These are phyloP conservation scores for Penicillium bialowiezense DNA, from an alignment of 495 filamentous ascomycete genomes.

Conservation along the genomic window DNA sequence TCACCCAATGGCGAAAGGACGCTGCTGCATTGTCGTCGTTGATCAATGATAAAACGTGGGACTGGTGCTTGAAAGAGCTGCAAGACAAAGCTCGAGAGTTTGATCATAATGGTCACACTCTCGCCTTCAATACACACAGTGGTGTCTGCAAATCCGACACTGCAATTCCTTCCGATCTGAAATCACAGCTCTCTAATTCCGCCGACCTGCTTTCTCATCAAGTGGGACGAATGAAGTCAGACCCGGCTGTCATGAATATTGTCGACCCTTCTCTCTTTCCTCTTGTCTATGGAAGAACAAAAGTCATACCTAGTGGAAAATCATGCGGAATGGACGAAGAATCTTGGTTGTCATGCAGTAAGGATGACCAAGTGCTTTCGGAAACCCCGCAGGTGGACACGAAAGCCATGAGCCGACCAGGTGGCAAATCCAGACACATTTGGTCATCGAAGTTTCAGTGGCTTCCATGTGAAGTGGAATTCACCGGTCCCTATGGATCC, in stretches of 20 bases:
- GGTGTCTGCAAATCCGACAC: conserved; percentile 12
- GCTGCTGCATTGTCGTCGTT: conserved; percentile 3
- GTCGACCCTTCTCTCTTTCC: neutral
- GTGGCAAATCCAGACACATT: neutral
- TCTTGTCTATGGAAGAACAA: neutral
- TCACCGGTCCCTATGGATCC: conserved; percentile 23
- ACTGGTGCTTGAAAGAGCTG: conserved; percentile 14
- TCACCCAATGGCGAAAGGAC: conserved; percentile 5
- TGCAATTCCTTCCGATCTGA: neutral
- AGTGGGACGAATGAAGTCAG: neutral
- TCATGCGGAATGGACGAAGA: conserved; percentile 1
- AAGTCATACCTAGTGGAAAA: neutral
- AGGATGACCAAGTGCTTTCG: neutral
- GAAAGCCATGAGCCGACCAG: neutral
- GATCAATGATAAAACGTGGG: conserved; percentile 12
- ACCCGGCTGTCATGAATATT: neutral
- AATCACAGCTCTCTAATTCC: neutral
- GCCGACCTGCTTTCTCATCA: neutral
- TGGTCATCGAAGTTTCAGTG: conserved; percentile 49
- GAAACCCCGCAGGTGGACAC: neutral
- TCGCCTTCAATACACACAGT: conserved; percentile 9
- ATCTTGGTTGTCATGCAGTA: neutral
- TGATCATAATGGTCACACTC: neutral
- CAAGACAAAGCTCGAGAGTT: conserved; percentile 13
- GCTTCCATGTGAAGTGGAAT: conserved; percentile 55